A percentile compares a stretch with the other conserved stretches of the same genome.
phyloP scores from a whole-genome alignment of 2,329 filamentous ascomycete species.

The Fusarium heterosporum region DNA sequence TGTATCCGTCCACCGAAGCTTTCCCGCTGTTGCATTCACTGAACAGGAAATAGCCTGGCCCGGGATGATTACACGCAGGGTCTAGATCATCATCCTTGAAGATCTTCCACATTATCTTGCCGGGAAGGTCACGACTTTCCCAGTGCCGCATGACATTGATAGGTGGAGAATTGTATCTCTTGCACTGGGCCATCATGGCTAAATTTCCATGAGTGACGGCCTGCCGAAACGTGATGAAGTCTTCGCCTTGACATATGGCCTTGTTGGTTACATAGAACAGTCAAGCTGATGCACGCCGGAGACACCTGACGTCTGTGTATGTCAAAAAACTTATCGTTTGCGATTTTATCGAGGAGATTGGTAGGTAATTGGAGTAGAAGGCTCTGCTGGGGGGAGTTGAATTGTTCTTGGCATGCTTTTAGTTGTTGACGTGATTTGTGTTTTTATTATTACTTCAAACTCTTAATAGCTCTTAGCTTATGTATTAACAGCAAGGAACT shows the following conservation, averaged over 20 bases:
- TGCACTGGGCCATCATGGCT: background rate
- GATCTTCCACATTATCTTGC: background rate
- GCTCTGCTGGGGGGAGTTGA: background rate
- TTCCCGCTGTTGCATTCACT: background rate
- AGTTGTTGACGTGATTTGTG: too few species aligned
- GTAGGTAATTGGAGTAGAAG: background rate
- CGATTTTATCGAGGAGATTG: background rate
- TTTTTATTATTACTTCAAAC: too few species aligned
- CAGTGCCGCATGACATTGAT: background rate
- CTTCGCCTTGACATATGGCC: background rate
- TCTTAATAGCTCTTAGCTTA: too few species aligned
- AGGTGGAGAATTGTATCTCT: background rate
- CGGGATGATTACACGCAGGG: too few species aligned
- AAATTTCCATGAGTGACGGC: background rate
- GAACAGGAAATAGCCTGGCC: background rate
- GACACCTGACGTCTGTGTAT: background rate
- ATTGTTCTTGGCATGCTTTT: too few species aligned
- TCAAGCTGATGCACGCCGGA: background rate
- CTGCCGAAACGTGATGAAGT: background rate
- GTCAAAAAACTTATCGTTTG: background rate
- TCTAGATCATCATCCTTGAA: too few species aligned
- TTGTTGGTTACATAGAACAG: background rate
- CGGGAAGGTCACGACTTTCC: background rate
- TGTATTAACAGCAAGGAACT: too few species aligned
- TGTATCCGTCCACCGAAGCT: conserved; percentile 1